Evolutionary conservation across 2,329 filamentous ascomycete species (phyloP), one percentile per base, ranked within the genome.

Genomic region (Chaetomium sp.): DNA sequence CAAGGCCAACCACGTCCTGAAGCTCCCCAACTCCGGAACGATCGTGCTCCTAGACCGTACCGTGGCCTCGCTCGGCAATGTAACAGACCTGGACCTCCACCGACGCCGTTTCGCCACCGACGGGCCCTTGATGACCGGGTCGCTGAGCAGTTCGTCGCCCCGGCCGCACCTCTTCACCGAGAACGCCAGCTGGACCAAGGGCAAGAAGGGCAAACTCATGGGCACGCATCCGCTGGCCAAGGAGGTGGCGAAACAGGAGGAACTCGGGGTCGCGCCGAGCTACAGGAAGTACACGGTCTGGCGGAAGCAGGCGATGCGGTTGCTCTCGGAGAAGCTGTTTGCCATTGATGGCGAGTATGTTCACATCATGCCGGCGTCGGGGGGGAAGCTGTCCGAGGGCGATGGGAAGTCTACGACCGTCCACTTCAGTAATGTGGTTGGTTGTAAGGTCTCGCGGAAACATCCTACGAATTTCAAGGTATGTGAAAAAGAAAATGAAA

Each of bases 331-430:
- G 64, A 82, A 88, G 56, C 81, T 89, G 8, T 75, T 94, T 43
- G 84, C 87, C 47, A 89, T 95, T 61, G 89, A 92, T 64, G 88
- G 88, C 57, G 89, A 95, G 68, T 94, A 91, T 69, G 83, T 95
- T 59, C 88, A 92, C 70, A 90, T 95, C 64, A 86, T 90, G 79
- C 88, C 89, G 33, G 78, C 81, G 1, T 81, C 80, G 2, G 79
- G 79, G 8, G 84, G 85, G 40, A 88, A 87, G 67, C 72, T 84
- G 55, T 79, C 82, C 57, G 83, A 86, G 54, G 79, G 77, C 27
- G 78, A 76, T 54, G 81, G 81, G 38, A 91, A 90, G 73, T 87
- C 84, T 37, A 91, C 88, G 2, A 90, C 88, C 42, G 87, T 92
- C 48, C 88, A 91, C 65, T 91, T 92, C 67, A 87, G 83, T 65